These are phyloP conservation scores for Pseudomassariella vexata DNA, from an alignment of 2,329 filamentous ascomycete genomes.

Conservation along the genomic window DNA sequence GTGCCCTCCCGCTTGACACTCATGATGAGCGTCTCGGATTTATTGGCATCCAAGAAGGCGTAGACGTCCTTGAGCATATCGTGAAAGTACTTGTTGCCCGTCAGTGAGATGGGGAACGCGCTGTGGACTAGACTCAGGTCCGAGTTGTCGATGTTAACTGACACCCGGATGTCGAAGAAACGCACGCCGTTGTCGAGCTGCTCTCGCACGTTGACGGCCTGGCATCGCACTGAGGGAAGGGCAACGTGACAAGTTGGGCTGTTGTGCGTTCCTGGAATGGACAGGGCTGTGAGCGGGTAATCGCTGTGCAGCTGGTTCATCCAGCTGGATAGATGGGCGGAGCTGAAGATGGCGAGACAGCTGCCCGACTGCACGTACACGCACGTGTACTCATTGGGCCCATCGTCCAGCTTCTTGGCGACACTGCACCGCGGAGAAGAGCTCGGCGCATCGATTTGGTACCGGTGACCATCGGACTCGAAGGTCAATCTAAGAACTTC, in stretches of 20 bases:
- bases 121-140: constrained; percentile 80
- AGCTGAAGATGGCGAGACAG: constrained; percentile 63
- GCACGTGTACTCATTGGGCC: constrained; percentile 52
- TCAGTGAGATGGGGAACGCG: constrained; percentile 81
- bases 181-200: constrained; percentile 89
- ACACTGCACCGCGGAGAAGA: constrained; percentile 52
- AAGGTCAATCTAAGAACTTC: constrained; percentile 74
- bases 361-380: constrained; percentile 56
- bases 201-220: constrained; percentile 68
- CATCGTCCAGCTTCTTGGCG: constrained; percentile 49
- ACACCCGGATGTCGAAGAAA: constrained; percentile 86
- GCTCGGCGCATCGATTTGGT: constrained; percentile 69
- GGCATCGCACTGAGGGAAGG: constrained; percentile 88
- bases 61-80: constrained; percentile 67
- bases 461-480: constrained; percentile 55
- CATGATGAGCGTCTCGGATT: constrained; percentile 77
- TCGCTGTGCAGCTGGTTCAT: constrained; percentile 71
- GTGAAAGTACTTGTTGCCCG: constrained; percentile 72
- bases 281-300: constrained; percentile 71
- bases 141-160: constrained; percentile 47
- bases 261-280: constrained; percentile 94
- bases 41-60: constrained; percentile 70
- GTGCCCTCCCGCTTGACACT: constrained; percentile 88
- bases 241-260: constrained; percentile 79
- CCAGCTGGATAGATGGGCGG: constrained; percentile 66